Evolutionary conservation across 1,139 yeast species (phyloP), one percentile per base, ranked within the genome.

Genomic region (Suhomyces guaymorum): DNA sequence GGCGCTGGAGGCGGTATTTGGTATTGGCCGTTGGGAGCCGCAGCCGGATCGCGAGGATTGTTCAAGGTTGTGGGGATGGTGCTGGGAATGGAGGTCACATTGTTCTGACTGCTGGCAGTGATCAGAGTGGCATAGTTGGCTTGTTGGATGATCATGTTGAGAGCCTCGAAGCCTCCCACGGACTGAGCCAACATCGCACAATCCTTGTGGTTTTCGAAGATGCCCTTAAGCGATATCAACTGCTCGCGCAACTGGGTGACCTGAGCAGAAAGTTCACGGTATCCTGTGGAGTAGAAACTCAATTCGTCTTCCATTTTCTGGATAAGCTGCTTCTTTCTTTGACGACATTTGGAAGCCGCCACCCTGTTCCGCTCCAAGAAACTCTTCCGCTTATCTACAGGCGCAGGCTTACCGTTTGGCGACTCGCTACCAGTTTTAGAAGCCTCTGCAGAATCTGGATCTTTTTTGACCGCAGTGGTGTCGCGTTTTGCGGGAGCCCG

Each of bases 271-370:
- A 89, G 63, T 32, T 78, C 78, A 25, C 83, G 75, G 59, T 87
- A 89, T 38, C 90, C 94, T 10, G 73, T 59, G 14, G 87, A 74
- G 57, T 80, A 87, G 49, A 76, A 82, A 21, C 71, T 72, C 58
- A 75, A 70, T 54, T 89, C 95, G 30, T 74, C 79, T 57, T 90
- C 95, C 77, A 92, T 82, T 47, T 82, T 84, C 40, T 78, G 82
- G 27, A 88, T 75, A 70, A 86, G 83, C 55, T 87, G 90, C 64
- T 94, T 92, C 72, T 92, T 94, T 35, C 97, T 77, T 60, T 87
- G 95, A 39, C 99, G 78, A 66, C 97, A 94, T 59, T 89, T 90
- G 24, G 94, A 80, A 0, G 98, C 98, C 0, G 99, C 99, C 10
- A 92, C 79, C 42, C 98, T 73, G 58, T 92, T 92, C 43, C 97